Base-by-base conservation (phyloP, 2,329 filamentous ascomycete genomes). In the Fusarium camptoceras region DNA sequence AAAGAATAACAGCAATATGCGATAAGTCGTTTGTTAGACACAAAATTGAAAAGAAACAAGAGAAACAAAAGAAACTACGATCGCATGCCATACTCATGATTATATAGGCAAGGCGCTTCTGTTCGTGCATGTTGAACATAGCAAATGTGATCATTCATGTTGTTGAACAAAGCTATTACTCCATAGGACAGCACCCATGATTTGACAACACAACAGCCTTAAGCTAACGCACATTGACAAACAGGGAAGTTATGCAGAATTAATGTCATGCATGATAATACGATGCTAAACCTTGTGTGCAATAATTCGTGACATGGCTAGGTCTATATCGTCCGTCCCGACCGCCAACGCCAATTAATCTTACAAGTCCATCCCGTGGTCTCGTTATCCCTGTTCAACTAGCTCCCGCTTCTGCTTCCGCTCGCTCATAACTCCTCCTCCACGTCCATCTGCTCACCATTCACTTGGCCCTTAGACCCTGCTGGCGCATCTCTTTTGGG, bases 391-490 rank as follows among this genome's bases (percentile, higher is more conserved):
- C 39, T 51, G 48, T 55, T 11, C 14, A 54, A 28, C 49, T 51
- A 66, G 48, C 34, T 37, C n/a, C 34, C 9, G 34, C 34, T 37
- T 37, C 34, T 6, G 56, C 62, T 55, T 66, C 49, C 39, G 31
- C 59, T 39, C 64, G 53, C 72, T 77, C 73, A 81, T 77, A 80
- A 74, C 70, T 85, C 83, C 72, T 92, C 89, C 74, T 94, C 92
- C 47, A 89, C 86, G 16, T 93, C 91, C 91, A 94, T 93, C 60
- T 84, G 78, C 50, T 90, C 86, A 18, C 83, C 87, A 60, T 86
- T 87, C n/a, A 80, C 78, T 55, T 83, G 80, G 37, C 84, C 86
- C 71, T 86, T 85, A 39, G 83, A 77, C 34, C 77, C 78, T 16
- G 80, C 80, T 59, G 81, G 80, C 15, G 76, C 78, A 64, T 92